Base-by-base conservation (phyloP, 768 basidiomycete species). In the Psilocybe cubensis region DNA sequence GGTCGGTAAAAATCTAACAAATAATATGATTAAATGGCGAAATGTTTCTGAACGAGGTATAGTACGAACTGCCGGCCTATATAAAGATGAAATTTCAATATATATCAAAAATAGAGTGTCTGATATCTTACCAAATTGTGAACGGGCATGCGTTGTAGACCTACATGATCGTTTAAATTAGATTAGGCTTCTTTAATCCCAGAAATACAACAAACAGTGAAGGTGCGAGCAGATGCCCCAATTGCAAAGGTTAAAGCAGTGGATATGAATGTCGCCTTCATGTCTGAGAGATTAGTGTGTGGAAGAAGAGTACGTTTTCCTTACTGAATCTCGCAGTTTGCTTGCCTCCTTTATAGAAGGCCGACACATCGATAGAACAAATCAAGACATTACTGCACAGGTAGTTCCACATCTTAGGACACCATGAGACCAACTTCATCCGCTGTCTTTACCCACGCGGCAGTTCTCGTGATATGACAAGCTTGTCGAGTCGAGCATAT, bases 71-170 rank as follows among this genome's bases (percentile, higher is more conserved):
- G 75, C 75, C 17, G 76, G 75, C 76, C 74, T 78, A 40, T 27
- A 31, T 11, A 56, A 28, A 66, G 70, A 28, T 23, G 18, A 10
- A 48, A 31, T 27, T 40, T 27, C 47, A 42, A 28, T 33, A 41
- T 27, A 40, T 23, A 7, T n/a, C 23, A 25, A 10, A 28, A n/a
- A 21, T 17, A 49, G 17, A 43, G 42, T 18, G 12, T 20, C 14
- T 18, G n/a, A n/a, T 17, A 49, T 56, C 76, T 53, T 58, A 86
- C 87, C 87, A 88, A 57, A 88, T 77, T 0, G 86, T 88, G 72
- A 85, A 88, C 0, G 85, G 79, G 65, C 87, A 88, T 7, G 71
- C 78, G 68, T 88, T 88, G 66, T 79, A 77, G 14, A 84, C 80
- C 75, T 76, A 33, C 45, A 53, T 17, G 29, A 38, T 20, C 38